Evolutionary conservation across 495 filamentous ascomycete species (phyloP).

Genomic region (Talaromyces wortmannii): DNA sequence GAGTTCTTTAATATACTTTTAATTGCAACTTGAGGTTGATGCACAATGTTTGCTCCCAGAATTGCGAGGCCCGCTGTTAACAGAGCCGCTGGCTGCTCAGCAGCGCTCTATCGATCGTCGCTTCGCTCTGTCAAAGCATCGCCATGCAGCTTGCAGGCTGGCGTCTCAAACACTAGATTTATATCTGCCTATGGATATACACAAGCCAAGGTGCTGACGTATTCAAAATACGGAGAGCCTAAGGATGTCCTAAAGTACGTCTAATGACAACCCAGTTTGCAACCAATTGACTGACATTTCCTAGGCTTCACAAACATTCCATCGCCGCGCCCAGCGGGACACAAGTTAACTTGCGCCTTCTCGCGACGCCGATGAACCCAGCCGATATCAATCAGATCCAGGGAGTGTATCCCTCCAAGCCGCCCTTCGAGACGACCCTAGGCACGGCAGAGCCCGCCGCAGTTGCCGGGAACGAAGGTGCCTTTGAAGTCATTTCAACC

Average conservation of each 20-base stretch:
- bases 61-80: not conserved
- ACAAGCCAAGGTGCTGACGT: slow-evolving; percentile 89
- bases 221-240: slow-evolving; percentile 79
- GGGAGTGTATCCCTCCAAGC: slow-evolving; percentile 88
- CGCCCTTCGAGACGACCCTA: slow-evolving; percentile 62
- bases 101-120: not conserved
- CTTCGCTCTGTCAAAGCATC: not conserved
- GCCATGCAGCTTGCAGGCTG: not conserved
- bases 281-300: not conserved
- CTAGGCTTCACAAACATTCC: slow-evolving; percentile 72
- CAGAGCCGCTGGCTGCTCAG: not conserved
- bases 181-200: slow-evolving; percentile 90
- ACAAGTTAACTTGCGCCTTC: slow-evolving; percentile 63
- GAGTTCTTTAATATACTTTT: not conserved
- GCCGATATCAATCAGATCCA: slow-evolving; percentile 97
- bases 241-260: slow-evolving; percentile 67
- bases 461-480: slow-evolving; percentile 84
- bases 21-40: not conserved
- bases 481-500: slow-evolving; percentile 71
- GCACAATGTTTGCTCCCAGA: slow-evolving; percentile 1
- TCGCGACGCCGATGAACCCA: slow-evolving; percentile 90
- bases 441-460: slow-evolving; percentile 68
- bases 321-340: slow-evolving; percentile 61
- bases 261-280: not conserved
- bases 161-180: slow-evolving; percentile 18